phyloP scores from a whole-genome alignment of 805 yeast species.

The Wickerhamiella sergipiensis region DNA sequence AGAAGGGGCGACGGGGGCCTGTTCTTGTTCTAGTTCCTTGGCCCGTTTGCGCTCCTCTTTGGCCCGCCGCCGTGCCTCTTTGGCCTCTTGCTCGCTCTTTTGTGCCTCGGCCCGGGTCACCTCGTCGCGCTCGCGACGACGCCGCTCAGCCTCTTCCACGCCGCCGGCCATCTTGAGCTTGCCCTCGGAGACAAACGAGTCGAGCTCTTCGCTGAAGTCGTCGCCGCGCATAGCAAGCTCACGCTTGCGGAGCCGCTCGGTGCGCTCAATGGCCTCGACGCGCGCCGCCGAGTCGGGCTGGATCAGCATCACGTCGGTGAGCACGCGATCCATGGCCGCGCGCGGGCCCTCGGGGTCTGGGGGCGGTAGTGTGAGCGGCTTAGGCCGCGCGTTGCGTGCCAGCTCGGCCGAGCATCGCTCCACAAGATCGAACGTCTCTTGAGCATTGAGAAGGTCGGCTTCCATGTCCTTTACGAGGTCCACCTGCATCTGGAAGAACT shows the following conservation, averaged over 20 bases:
- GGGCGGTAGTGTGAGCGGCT: conserved; percentile 30
- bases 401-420: conserved; percentile 33
- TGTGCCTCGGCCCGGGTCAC: conserved; percentile 40
- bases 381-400: conserved; percentile 24
- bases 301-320: conserved; percentile 65
- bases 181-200: conserved; percentile 66
- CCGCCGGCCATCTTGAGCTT: conserved; percentile 79
- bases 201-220: conserved; percentile 75
- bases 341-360: conserved; percentile 14
- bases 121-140: conserved; percentile 48
- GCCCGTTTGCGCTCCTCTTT: conserved; percentile 10
- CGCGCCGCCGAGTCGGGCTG: conserved; percentile 76
- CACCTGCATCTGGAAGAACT: conserved; percentile 79
- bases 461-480: conserved; percentile 65
- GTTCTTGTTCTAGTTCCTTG: background rate
- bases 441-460: conserved; percentile 69
- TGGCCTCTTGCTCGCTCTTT: conserved; percentile 20
- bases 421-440: conserved; percentile 69
- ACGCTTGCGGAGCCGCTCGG: conserved; percentile 65
- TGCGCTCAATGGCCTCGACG: conserved; percentile 75
- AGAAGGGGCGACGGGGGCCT: background rate
- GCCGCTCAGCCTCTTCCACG: conserved; percentile 67
- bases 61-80: conserved; percentile 10
- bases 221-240: conserved; percentile 49
- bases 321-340: conserved; percentile 35